Conservation (phyloP, 2,329 filamentous ascomycete species). For the Fusarium brevicatenulatum region DNA sequence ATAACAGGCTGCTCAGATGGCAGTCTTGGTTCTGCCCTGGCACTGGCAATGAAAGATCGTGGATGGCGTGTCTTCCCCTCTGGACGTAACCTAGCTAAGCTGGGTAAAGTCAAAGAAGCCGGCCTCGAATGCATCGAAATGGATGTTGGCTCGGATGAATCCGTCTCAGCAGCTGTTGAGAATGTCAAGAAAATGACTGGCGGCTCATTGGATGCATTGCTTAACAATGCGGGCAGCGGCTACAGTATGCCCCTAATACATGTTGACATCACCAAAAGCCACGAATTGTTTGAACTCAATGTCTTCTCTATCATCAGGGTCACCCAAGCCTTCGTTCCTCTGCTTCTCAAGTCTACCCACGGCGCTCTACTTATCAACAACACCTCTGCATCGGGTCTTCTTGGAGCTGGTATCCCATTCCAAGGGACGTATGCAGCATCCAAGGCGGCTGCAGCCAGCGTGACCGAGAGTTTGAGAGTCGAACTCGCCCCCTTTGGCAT, state of each 20-base stretch:
- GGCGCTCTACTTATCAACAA: constrained; percentile 36
- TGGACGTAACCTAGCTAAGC: constrained; percentile 43
- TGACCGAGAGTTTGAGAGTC: constrained; percentile 41
- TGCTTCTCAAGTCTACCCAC: constrained; percentile 29
- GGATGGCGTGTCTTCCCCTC: constrained; percentile 48
- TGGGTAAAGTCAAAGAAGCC: constrained; percentile 19
- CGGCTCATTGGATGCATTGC: constrained; percentile 43
- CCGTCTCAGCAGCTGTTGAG: constrained; percentile 30
- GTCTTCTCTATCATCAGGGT: constrained; percentile 41
- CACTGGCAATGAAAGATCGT: constrained; percentile 42
- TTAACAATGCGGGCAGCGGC: constrained; percentile 46
- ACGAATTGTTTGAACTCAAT: constrained; percentile 42
- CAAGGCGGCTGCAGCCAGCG: constrained; percentile 40
- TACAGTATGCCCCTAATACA: constrained; percentile 42
- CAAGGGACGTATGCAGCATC: constrained; percentile 45
- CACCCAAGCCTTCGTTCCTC: constrained; percentile 36
- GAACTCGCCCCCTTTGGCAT: constrained; percentile 46
- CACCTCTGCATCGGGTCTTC: constrained; percentile 21
- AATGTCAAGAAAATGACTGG: constrained; percentile 31
- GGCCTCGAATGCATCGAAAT: constrained; percentile 39
- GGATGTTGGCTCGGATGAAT: constrained; percentile 39
- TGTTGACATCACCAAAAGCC: constrained; percentile 27
- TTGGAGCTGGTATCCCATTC: constrained; percentile 23
- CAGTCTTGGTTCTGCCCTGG: constrained; percentile 46
- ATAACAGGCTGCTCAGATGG: constrained; percentile 51